Evolutionary conservation across 768 basidiomycete genomes (phyloP), one percentile per base, ranked within the genome.

Genomic region (Pilatotrama ljubarskyi): DNA sequence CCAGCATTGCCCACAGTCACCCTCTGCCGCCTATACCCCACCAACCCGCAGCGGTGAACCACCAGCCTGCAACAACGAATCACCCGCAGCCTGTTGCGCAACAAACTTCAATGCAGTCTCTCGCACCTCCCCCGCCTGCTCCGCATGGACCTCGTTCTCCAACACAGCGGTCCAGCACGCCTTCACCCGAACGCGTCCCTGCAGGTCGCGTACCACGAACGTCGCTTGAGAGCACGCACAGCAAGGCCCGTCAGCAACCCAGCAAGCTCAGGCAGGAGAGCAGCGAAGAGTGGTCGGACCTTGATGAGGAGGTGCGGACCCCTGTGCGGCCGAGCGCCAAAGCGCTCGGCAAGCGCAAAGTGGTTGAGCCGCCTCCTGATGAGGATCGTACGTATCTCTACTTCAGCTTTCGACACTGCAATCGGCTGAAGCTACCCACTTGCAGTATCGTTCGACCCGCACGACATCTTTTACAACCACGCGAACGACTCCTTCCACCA

Each of bases 341-440:
- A 71, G 93, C 94, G 3, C 80, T 95, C 2, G 94, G 94, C 17
- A 97, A 96, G 76, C 81, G 91, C 65, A 82, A 78, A 66, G 83
- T 87, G 15, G 73, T 85, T 9, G 84, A 83, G 42, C 70, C 73
- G 37, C 83, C 84, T 51, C 82, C 84, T 49, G 77, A 77, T 9
- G 59, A 72, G 25, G 82, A 83, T 36, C 74, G 83, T 83, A 64
- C 57, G 83, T 78, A 7, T 9, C 8, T 11, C 11, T 14, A 9
- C 14, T 18, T 17, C 37, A 22, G 36, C 41, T 5, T 41, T 42
- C 24, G 38, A 41, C 25, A 8, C 41, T n/a, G 40, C 24, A 48
- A 57, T 55, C n/a, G 18, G 59, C 58, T 61, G 35, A 5, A 2
- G 24, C 26, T 51, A 26, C 6, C 13, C 29, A n/a, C 32, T 2